A percentile compares a stretch with the other conserved stretches of the same genome.
Conservation (phyloP, 2,329 filamentous ascomycete genomes). For the Aspergillus alliaceus region DNA sequence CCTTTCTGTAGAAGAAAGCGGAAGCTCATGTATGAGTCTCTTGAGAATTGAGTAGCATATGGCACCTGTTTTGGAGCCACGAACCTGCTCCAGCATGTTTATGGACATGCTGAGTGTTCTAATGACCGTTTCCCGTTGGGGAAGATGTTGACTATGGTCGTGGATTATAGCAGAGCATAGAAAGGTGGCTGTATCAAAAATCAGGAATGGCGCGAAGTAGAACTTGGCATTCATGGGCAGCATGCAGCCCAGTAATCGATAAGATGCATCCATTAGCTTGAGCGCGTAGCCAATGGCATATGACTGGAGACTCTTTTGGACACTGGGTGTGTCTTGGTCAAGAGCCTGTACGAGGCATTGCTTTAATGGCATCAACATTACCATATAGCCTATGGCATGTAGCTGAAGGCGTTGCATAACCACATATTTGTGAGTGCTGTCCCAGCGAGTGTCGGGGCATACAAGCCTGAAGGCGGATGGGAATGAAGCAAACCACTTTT, state of each 20-base stretch:
- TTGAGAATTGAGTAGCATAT: slow-evolving; percentile 24
- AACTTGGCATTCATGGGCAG: slow-evolving; percentile 50
- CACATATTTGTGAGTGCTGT: slow-evolving; percentile 45
- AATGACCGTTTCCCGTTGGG: slow-evolving; percentile 43
- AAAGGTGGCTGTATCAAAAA: slow-evolving; percentile 54
- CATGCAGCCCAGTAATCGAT: slow-evolving; percentile 42
- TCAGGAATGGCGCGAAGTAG: slow-evolving; percentile 51
- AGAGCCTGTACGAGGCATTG: slow-evolving; percentile 43
- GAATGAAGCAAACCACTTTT: slow-evolving; percentile 47
- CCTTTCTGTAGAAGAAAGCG: slow-evolving; percentile 6
- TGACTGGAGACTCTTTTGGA: slow-evolving; percentile 41
- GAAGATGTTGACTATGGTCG: slow-evolving; percentile 45
- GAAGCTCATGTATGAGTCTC: slow-evolving; percentile 19
- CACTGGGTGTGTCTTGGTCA: slow-evolving; percentile 24
- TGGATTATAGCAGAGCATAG: slow-evolving; percentile 55
- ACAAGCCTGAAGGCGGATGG: slow-evolving; percentile 43
- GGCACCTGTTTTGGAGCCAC: slow-evolving; percentile 23
- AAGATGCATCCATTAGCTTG: slow-evolving; percentile 43
- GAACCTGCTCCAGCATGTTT: slow-evolving; percentile 31
- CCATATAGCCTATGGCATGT: slow-evolving; percentile 47
- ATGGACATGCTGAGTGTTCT: slow-evolving; percentile 41
- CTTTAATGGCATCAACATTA: slow-evolving; percentile 49
- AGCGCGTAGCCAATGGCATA: slow-evolving; percentile 48
- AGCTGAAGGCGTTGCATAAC: slow-evolving; percentile 49
- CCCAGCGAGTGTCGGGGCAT: slow-evolving; percentile 44